Percentiles rank a stretch among this genome's conserved stretches.
phyloP scores from a whole-genome alignment of 371 early-diverging fungal species.

The Cokeromyces recurvatus region DNA sequence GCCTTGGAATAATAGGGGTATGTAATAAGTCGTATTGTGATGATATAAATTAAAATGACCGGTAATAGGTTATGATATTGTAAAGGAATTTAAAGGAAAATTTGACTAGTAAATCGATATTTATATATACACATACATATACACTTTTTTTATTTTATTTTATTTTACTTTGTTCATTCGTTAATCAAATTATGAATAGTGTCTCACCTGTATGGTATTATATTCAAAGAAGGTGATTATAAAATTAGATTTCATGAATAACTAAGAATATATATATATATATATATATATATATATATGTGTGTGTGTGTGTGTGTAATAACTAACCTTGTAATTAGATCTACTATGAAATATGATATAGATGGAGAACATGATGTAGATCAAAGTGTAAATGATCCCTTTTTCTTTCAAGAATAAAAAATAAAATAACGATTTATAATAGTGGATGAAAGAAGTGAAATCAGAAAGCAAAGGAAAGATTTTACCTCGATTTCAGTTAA shows the following conservation, averaged over 20 bases:
- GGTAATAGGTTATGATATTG: constrained; percentile 50
- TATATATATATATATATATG: no score
- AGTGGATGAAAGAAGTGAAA: constrained; percentile 56
- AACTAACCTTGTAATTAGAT: constrained; percentile 1
- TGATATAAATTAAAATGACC: not conserved
- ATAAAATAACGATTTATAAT: not conserved
- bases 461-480: constrained; percentile 34
- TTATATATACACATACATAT: no score
- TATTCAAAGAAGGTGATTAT: constrained; percentile 28
- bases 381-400: constrained; percentile 30
- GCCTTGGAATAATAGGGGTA: constrained; percentile 66
- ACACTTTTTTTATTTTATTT: no score
- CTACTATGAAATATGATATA: constrained; percentile 25
- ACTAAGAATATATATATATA: no score
- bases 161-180: no score
- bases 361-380: constrained; percentile 63
- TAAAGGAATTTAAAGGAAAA: constrained; percentile 60
- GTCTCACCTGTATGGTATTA: constrained; percentile 60
- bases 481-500: constrained; percentile 55
- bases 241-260: no score
- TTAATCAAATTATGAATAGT: no score
- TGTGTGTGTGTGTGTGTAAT: not conserved
- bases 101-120: constrained; percentile 52
- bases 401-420: not conserved
- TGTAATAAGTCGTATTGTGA: no score